Evolutionary conservation across 108 stramenopile genomes (phyloP).

Genomic region (Cyclotella sp.): DNA sequence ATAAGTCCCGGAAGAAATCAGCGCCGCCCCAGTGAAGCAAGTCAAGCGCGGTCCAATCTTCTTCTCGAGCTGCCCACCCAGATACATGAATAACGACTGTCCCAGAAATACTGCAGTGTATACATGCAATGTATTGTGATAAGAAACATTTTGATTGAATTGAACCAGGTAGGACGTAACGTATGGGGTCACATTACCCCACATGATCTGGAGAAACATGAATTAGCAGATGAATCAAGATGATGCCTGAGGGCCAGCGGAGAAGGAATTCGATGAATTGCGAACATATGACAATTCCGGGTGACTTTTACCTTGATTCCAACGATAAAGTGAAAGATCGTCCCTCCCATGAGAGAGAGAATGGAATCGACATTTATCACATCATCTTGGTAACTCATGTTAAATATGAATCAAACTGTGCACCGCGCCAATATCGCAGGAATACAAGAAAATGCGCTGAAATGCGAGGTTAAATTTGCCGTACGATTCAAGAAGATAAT

Average conservation of each 20-base stretch:
- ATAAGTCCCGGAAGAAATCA: constrained; percentile 47
- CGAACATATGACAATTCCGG: background rate
- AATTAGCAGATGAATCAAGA: no score
- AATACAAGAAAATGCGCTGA: background rate
- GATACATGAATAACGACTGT: constrained; percentile 54
- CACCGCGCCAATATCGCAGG: no score
- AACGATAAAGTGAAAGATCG: constrained; percentile 54
- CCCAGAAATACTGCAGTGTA: constrained; percentile 52
- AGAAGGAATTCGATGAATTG: no score
- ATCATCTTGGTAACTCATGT: constrained; percentile 12
- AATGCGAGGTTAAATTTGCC: background rate
- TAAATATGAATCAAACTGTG: background rate
- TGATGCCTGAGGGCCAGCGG: no score
- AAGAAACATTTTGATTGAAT: constrained; percentile 43
- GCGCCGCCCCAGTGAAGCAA: constrained; percentile 31
- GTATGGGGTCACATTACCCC: constrained; percentile 57
- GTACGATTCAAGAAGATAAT: no score
- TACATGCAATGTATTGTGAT: constrained; percentile 44
- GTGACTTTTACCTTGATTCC: constrained; percentile 41
- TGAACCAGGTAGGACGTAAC: constrained; percentile 54
- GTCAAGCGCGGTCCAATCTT: constrained; percentile 41
- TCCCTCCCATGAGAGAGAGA: constrained; percentile 45
- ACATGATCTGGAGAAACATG: constrained; percentile 30
- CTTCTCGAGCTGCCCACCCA: constrained; percentile 50
- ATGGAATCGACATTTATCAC: constrained; percentile 43